Base-by-base conservation (phyloP, 495 filamentous ascomycete genomes). In the Podospora comata region DNA sequence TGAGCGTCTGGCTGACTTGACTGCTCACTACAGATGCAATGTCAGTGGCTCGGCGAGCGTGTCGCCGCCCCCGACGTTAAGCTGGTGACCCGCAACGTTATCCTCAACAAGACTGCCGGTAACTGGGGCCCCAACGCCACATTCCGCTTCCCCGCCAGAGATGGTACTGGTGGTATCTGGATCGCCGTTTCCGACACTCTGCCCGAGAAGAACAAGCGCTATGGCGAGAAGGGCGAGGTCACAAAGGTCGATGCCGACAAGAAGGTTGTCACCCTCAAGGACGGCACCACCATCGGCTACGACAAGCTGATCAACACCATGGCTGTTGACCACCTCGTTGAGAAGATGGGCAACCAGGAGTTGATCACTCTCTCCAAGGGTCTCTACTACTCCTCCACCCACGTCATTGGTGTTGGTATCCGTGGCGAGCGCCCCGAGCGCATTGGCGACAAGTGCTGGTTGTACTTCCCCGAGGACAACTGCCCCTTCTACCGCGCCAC, bases 401-500 rank as follows among this genome's bases (percentile, higher is more conserved):
- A 99, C 82, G 93, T 99, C 73, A 91, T 99, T 71, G 95, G 95
- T 78, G 90, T 99, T 68, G 95, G 95, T 80, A 84, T 99, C 76
- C 92, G 95, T 76, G 95, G 95, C 71, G 83, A 84, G 70, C 92
- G 95, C 67, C 95, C 95, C n/a, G 91, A 96, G 79, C 89, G 92
- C 70, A 99, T 99, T 71, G 95, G 95, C 62, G 95, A 99, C 84
- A 99, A 99, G 85, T 99, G 95, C 89, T 99, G 95, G 88, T 88
- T 99, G 65, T 99, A 99, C 88, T 99, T 98, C 89, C 95, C 95
- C 71, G 96, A 99, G 79, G 89, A 97, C 80, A 88, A 99, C 87
- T 97, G 94, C 86, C 93, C 93, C 77, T 99, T 99, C 89, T 99
- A 99, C 86, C 93, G 95, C 74, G 95, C 95, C 76, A 99, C 95